These are phyloP conservation scores for Malus hybrid DNA, from an alignment of 331 rosid genomes.

Conservation along the genomic window DNA sequence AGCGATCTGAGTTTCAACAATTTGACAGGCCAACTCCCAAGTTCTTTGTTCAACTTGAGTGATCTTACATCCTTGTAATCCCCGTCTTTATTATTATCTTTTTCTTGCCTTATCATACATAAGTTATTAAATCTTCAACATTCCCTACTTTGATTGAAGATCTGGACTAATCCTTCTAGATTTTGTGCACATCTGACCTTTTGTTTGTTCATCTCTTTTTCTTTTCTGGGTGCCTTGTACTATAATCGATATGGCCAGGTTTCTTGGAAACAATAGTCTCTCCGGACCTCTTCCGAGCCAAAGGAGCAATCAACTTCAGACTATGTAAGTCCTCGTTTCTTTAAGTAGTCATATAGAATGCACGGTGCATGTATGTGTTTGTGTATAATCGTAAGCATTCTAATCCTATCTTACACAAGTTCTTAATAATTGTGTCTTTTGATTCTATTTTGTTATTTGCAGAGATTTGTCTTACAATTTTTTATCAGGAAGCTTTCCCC, in stretches of 20 bases:
- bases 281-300: constrained; percentile 43
- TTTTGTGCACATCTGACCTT: background rate
- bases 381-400: background rate
- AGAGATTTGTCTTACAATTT: constrained; percentile 75
- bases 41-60: constrained; percentile 47
- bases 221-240: background rate
- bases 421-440: background rate
- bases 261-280: constrained; percentile 66
- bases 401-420: background rate
- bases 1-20: constrained; percentile 83
- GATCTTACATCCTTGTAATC: constrained; percentile 43
- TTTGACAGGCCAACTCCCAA: constrained; percentile 42
- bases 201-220: background rate
- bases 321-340: constrained; percentile 38
- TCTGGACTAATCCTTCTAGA: background rate
- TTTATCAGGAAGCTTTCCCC: constrained; percentile 38
- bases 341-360: background rate
- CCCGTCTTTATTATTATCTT: background rate
- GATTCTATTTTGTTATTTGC: constrained; percentile 3
- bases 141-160: no score
- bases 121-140: background rate
- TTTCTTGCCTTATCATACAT: background rate
- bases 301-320: constrained; percentile 28
- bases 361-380: background rate
- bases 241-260: constrained; percentile 26